phyloP scores from a whole-genome alignment of 2,329 filamentous ascomycete genomes.

The Microsporum canis region DNA sequence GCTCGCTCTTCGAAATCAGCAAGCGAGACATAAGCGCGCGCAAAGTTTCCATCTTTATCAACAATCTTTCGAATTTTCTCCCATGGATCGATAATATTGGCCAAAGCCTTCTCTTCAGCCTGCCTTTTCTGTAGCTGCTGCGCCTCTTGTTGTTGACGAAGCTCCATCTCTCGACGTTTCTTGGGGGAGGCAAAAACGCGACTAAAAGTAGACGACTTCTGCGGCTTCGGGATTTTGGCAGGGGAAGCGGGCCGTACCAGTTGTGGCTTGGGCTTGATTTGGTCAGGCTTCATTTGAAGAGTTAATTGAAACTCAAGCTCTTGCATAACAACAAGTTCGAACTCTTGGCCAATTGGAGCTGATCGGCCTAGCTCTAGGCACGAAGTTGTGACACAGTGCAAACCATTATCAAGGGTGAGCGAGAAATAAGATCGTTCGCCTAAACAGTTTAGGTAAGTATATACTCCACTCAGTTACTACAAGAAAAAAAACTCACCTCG shows the following conservation, averaged over 20 bases:
- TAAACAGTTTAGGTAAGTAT: conserved; percentile 26
- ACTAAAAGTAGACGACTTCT: conserved; percentile 80
- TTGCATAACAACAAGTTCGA: conserved; percentile 91
- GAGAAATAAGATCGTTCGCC: conserved; percentile 90
- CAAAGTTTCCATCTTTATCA: conserved; percentile 86
- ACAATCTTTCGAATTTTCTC: conserved; percentile 78
- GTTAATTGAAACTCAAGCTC: conserved; percentile 99
- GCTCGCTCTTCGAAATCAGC: conserved; percentile 84
- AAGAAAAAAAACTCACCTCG: conserved; percentile 52
- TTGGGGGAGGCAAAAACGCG: conserved; percentile 88
- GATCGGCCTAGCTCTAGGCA: conserved; percentile 88
- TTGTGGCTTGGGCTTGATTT: conserved; percentile 51
- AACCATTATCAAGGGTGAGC: conserved; percentile 91
- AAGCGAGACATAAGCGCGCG: conserved; percentile 81
- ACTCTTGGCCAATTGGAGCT: conserved; percentile 93
- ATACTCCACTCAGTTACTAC: conserved; percentile 10
- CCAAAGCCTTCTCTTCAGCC: conserved; percentile 49
- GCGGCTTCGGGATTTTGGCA: conserved; percentile 51
- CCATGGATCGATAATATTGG: conserved; percentile 52
- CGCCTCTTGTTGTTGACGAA: conserved; percentile 70
- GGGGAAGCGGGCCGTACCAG: conserved; percentile 40
- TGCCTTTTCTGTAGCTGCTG: conserved; percentile 54
- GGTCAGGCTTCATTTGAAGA: conserved; percentile 85
- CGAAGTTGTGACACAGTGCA: conserved; percentile 93
- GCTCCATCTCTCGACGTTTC: conserved; percentile 90